phyloP scores from a whole-genome alignment of 306 rosid genomes.

The barrel medic (Medicago truncatula) region DNA sequence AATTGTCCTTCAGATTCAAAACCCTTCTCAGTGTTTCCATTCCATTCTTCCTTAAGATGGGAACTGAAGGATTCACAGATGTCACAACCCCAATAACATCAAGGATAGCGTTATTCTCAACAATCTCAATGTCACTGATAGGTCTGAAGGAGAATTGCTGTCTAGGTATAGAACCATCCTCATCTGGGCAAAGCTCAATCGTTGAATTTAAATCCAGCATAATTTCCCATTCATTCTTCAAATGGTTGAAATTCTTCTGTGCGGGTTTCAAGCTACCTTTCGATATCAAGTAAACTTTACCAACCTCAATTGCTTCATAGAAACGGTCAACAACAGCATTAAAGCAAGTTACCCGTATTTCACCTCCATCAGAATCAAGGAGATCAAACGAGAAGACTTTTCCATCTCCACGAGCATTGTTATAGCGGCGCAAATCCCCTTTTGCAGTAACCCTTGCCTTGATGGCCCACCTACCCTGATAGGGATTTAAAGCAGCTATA shows the following conservation, averaged over 20 bases:
- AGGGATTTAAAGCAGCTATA: constrained; percentile 88
- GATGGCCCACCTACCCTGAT: constrained; percentile 97
- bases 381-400: constrained; percentile 96
- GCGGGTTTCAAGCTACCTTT: constrained; percentile 96
- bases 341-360: constrained; percentile 92
- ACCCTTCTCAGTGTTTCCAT: constrained; percentile 95
- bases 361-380: constrained; percentile 98
- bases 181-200: constrained; percentile 84
- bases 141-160: constrained; percentile 87
- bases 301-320: constrained; percentile 79
- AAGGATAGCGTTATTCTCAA: constrained; percentile 74
- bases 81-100: constrained; percentile 85
- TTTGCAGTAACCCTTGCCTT: constrained; percentile 97
- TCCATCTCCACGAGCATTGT: constrained; percentile 97
- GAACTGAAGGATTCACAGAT: constrained; percentile 83
- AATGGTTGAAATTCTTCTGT: constrained; percentile 89
- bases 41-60: constrained; percentile 95
- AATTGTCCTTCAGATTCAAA: constrained; percentile 79
- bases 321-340: constrained; percentile 95
- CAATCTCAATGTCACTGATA: constrained; percentile 82
- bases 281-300: constrained; percentile 89
- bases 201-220: constrained; percentile 77
- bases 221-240: constrained; percentile 97
- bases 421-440: constrained; percentile 94
- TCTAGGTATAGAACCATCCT: constrained; percentile 89